A percentile compares a stretch with the other conserved stretches of the same genome.
Evolutionary conservation across 352 stramenopile species (phyloP).

Genomic region (Phytophthora niederhauseri): DNA sequence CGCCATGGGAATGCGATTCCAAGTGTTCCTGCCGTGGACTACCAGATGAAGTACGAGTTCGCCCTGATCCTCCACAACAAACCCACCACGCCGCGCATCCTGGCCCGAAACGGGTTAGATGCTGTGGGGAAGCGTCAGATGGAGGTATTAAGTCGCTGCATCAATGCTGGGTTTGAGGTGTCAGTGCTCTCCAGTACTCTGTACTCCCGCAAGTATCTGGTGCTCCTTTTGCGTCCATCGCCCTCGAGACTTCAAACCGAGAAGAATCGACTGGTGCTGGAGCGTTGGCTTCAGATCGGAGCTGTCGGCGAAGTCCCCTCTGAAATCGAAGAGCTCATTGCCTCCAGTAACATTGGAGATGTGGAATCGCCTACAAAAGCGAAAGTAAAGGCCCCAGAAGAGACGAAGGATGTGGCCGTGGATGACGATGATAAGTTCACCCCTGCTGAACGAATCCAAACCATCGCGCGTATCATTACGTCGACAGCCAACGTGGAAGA

Average conservation of each 20-base stretch:
- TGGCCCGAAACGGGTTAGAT: constrained; percentile 78
- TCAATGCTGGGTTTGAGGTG: constrained; percentile 74
- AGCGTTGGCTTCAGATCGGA: constrained; percentile 88
- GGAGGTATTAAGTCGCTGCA: constrained; percentile 78
- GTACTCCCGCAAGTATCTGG: constrained; percentile 85
- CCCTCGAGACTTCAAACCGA: constrained; percentile 72
- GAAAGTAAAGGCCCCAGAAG: constrained; percentile 18
- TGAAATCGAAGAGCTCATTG: constrained; percentile 88
- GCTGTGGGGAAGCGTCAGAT: constrained; percentile 74
- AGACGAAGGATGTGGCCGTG: constrained; percentile 30
- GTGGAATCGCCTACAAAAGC: constrained; percentile 32
- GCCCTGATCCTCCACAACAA: constrained; percentile 87
- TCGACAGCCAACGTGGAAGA: constrained; percentile 73
- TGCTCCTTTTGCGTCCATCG: constrained; percentile 71
- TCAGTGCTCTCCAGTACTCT: constrained; percentile 82
- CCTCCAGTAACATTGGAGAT: constrained; percentile 71
- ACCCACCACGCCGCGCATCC: constrained; percentile 71
- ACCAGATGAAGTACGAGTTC: constrained; percentile 86
- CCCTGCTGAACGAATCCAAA: constrained; percentile 82
- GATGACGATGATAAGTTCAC: constrained; percentile 82
- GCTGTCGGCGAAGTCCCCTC: constrained; percentile 86
- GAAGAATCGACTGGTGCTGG: constrained; percentile 78
- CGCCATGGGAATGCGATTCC: constrained; percentile 52
- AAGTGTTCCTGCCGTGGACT: constrained; percentile 43
- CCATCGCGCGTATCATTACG: constrained; percentile 89